Evolutionary conservation across 2,329 filamentous ascomycete species (phyloP).

Genomic region (Xylariaceae sp.): DNA sequence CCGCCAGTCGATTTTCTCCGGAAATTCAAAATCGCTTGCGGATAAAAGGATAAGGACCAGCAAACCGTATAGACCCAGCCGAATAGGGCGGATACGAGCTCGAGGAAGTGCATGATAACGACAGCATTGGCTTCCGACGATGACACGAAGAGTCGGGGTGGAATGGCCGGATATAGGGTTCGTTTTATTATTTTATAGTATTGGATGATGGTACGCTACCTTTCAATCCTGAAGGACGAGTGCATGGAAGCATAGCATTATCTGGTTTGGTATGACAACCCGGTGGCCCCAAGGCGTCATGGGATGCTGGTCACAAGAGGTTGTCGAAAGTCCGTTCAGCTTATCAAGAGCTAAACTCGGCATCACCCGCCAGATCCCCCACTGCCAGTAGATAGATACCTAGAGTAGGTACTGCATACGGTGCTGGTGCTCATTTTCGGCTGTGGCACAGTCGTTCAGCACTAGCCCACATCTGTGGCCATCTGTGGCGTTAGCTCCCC

Average conservation of each 20-base stretch:
- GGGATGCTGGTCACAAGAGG: constrained; percentile 1
- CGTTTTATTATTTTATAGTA: background rate
- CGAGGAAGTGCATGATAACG: constrained; percentile 49
- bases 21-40: constrained; percentile 83
- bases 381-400: no score
- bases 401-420: no score
- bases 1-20: constrained; percentile 78
- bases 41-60: constrained; percentile 93
- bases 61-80: constrained; percentile 78
- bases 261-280: constrained; percentile 4
- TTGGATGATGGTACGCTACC: background rate
- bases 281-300: background rate
- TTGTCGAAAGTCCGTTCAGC: constrained; percentile 9
- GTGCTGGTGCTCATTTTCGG: no score
- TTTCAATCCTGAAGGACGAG: background rate
- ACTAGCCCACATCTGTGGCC: no score
- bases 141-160: no score
- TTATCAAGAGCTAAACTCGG: background rate
- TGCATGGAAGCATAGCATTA: background rate
- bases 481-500: no score
- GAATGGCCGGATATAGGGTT: no score
- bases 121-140: background rate
- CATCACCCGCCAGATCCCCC: background rate
- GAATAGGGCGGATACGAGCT: constrained; percentile 61
- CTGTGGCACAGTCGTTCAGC: no score